Percentiles rank a stretch among this genome's conserved stretches.
Conservation (phyloP, 2,329 filamentous ascomycete species). For the Calonectria naviculata region DNA sequence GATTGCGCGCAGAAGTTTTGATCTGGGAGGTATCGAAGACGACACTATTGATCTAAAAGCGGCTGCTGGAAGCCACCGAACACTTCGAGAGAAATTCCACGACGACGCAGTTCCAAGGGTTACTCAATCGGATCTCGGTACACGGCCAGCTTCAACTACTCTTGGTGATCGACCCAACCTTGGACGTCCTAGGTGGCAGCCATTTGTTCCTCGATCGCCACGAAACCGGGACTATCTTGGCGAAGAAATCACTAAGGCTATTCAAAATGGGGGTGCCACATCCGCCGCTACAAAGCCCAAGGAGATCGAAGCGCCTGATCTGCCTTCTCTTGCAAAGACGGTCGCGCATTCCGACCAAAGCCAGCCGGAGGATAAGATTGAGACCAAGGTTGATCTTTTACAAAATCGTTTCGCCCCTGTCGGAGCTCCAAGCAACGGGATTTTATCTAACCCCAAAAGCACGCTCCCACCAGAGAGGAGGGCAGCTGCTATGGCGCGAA, state of each 20-base stretch:
- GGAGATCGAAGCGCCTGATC: conserved; percentile 38
- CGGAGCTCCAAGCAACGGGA: conserved; percentile 49
- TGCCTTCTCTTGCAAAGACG: conserved; percentile 41
- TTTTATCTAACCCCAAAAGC: conserved; percentile 53
- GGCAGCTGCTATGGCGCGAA: conserved; percentile 64
- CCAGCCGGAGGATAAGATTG: conserved; percentile 36
- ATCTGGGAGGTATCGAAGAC: conserved; percentile 34
- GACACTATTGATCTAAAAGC: conserved; percentile 31
- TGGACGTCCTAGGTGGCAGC: conserved; percentile 53
- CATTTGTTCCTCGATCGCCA: conserved; percentile 54
- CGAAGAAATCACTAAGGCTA: conserved; percentile 44
- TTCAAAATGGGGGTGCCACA: conserved; percentile 42
- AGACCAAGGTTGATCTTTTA: conserved; percentile 56
- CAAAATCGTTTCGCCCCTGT: conserved; percentile 58
- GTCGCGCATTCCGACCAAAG: conserved; percentile 30
- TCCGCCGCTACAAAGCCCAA: conserved; percentile 35
- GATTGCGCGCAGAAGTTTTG: conserved; percentile 41
- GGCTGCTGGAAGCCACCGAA: conserved; percentile 33
- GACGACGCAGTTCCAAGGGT: conserved; percentile 39
- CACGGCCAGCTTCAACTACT: conserved; percentile 24
- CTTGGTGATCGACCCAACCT: conserved; percentile 41
- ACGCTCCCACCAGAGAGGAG: conserved; percentile 61
- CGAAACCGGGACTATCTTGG: conserved; percentile 51
- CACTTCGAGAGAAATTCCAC: conserved; percentile 49
- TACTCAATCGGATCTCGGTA: conserved; percentile 28